A percentile compares a stretch with the other conserved stretches of the same genome.
phyloP scores from a whole-genome alignment of 257 asterid species.

The Petrea volubilis region DNA sequence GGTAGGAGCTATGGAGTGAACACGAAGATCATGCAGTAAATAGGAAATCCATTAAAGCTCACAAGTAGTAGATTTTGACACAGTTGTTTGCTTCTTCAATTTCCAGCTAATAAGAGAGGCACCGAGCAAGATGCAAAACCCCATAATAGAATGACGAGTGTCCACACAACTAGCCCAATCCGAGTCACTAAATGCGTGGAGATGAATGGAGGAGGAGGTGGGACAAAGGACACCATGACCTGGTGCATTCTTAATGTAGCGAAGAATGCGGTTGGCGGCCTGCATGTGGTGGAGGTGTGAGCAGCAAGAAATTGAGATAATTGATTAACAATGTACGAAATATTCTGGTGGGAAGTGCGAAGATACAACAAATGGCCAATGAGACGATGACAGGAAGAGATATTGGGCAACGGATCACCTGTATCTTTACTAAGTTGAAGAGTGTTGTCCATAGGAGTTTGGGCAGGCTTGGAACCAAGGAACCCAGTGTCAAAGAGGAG shows the following conservation, averaged over 20 bases:
- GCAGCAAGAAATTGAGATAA: too few species aligned
- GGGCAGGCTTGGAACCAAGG: too few species aligned
- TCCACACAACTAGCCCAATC: not conserved
- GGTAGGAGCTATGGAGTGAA: not conserved
- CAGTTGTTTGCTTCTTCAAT: not conserved
- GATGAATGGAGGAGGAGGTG: not conserved
- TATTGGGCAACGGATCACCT: too few species aligned
- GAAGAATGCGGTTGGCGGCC: too few species aligned
- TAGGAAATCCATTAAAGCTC: not conserved
- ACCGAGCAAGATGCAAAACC: not conserved
- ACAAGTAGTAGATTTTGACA: not conserved
- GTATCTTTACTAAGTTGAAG: too few species aligned
- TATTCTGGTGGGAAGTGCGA: too few species aligned
- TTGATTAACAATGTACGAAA: too few species aligned
- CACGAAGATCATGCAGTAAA: not conserved
- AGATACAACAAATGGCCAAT: too few species aligned
- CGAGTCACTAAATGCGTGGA: not conserved
- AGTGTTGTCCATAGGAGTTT: too few species aligned
- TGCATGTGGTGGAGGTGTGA: too few species aligned
- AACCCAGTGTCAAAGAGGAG: too few species aligned
- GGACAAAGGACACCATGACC: not conserved
- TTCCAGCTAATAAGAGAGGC: not conserved
- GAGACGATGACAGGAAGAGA: too few species aligned
- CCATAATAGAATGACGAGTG: not conserved
- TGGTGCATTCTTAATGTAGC: not conserved